Base-by-base conservation (phyloP, 1,139 yeast genomes). In the Kluyveromyces sp. region DNA sequence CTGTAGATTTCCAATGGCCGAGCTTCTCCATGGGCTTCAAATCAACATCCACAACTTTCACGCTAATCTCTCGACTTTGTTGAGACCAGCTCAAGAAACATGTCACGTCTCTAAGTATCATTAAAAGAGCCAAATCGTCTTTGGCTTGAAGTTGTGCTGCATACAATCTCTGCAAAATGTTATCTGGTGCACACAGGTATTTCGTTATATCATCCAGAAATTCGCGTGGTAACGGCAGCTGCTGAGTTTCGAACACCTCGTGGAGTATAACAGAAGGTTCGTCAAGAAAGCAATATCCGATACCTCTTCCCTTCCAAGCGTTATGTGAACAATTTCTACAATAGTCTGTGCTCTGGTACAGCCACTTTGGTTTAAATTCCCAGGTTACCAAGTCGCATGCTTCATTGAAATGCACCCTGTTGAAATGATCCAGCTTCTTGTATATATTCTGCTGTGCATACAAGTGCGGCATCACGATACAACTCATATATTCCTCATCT, bases 311-410 rank as follows among this genome's bases (percentile, higher is more conserved):
- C 41, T 58, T 61, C 28, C 49, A 37, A 10, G 29, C 44, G 35
- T 58, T 60, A 45, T 58, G 60, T 1, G 62, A 53, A 45, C 67
- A 63, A 47, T 61, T 63, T 39, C 67, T 52, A 42, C 66, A 62
- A 42, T 53, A 57, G 5, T 39, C 43, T 3, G 48, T 35, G 4
- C 49, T 45, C 32, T 53, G 52, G 41, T 52, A 47, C 8, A 60
- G 40, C 66, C 66, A 62, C 47, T 63, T 63, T 4, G 67, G 67
- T 45, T 63, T 63, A 29, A 61, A 46, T 48, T 63, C 67, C 53
- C 62, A 43, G 3, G 59, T 32, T 5, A 56, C 40, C 1, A 39
- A 37, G 1, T 37, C 33, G 4, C 25, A 8, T 25, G 37, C 35
- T 1, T 10, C 32, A 30, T 51, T 43, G 3, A 39, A 25, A 38